A percentile compares a stretch with the other conserved stretches of the same genome.
Conservation (phyloP, 176 grass and related monocot species). For the Panicum miliaceum region DNA sequence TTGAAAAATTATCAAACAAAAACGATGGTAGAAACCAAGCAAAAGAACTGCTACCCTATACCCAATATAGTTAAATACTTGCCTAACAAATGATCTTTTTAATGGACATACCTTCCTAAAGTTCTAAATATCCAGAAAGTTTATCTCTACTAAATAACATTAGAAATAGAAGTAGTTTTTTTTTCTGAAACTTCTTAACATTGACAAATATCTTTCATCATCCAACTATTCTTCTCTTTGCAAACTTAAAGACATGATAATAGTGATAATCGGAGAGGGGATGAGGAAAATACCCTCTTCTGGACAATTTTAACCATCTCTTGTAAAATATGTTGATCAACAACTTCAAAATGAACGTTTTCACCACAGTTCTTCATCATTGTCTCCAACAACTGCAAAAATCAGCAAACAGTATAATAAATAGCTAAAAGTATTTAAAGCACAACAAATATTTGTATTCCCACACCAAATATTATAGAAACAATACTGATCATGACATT, state of each 20-base stretch:
- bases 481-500: slow-evolving; percentile 1
- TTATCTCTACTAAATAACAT: not conserved
- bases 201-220: not conserved
- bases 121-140: slow-evolving; percentile 1
- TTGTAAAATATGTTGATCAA: slow-evolving; percentile 70
- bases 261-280: slow-evolving; percentile 7
- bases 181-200: not conserved
- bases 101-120: not conserved
- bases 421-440: not conserved
- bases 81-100: not conserved
- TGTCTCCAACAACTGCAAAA: slow-evolving; percentile 87
- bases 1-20: not conserved
- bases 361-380: slow-evolving; percentile 95
- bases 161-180: not conserved
- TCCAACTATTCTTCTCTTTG: slow-evolving; percentile 1
- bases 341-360: slow-evolving; percentile 85
- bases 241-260: not conserved
- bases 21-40: not conserved
- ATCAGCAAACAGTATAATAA: not conserved
- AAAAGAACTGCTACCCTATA: not conserved
- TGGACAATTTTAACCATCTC: slow-evolving; percentile 95
- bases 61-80: not conserved
- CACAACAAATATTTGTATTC: not conserved
- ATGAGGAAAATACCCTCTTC: slow-evolving; percentile 67
- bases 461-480: slow-evolving; percentile 19